These are phyloP conservation scores for Paramecium pentaurelia DNA, from an alignment of 73 alveolate species.

Conservation along the genomic window DNA sequence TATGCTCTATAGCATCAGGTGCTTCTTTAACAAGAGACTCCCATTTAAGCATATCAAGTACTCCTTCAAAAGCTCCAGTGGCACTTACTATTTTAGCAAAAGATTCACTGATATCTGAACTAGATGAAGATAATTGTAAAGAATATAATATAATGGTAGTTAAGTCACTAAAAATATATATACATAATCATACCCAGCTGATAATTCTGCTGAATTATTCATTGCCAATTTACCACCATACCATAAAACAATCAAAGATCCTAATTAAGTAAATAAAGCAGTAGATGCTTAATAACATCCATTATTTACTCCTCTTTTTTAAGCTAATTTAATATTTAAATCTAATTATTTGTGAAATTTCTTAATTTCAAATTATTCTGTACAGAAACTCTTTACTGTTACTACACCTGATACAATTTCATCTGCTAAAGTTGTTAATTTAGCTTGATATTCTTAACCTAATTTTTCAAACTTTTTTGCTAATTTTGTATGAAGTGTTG, in stretches of 20 bases:
- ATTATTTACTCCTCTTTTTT: conserved; percentile 34
- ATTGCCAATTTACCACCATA: conserved; percentile 58
- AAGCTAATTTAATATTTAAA: background rate
- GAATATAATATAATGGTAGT: conserved; percentile 49
- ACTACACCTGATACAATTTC: conserved; percentile 58
- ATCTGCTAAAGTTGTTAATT: conserved; percentile 51
- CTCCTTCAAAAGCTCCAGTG: conserved; percentile 64
- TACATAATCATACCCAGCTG: background rate
- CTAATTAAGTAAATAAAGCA: conserved; percentile 34
- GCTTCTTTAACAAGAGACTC: conserved; percentile 29
- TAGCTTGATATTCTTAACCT: conserved; percentile 43
- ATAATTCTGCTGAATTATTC: conserved; percentile 6
- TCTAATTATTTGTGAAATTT: conserved; percentile 34
- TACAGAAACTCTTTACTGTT: conserved; percentile 55
- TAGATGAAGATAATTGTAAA: background rate
- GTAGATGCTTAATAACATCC: conserved; percentile 21
- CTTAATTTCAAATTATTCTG: conserved; percentile 44
- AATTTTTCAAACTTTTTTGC: conserved; percentile 39
- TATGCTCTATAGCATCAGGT: conserved; percentile 47
- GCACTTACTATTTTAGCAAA: conserved; percentile 52
- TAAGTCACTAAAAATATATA: background rate
- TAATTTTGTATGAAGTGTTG: conserved; percentile 1
- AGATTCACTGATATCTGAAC: conserved; percentile 46
- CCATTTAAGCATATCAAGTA: conserved; percentile 52
- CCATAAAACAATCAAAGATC: conserved; percentile 57